Evolutionary conservation across 208 protist genomes (phyloP).

Genomic region (Acanthamoeba divionensis): DNA sequence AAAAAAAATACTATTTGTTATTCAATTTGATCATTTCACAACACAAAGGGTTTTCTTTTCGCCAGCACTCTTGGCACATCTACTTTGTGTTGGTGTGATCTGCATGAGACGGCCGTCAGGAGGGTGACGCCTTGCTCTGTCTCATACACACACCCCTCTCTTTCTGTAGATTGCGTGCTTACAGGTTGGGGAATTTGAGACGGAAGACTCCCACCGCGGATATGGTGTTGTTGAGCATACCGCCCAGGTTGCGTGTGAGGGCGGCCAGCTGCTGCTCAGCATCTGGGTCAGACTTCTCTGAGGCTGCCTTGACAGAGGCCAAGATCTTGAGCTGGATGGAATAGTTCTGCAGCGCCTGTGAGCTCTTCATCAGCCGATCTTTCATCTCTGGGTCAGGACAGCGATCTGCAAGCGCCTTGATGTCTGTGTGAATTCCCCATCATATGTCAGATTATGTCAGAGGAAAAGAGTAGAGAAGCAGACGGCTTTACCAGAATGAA

Average conservation of each 20-base stretch:
- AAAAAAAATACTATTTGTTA: too few relatives aligned
- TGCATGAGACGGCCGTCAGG: too few relatives aligned
- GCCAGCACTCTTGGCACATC: too few relatives aligned
- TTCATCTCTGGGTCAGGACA: slow-evolving; percentile 69
- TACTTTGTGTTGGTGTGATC: too few relatives aligned
- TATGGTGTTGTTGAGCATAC: slow-evolving; percentile 45
- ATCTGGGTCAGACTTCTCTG: slow-evolving; percentile 55
- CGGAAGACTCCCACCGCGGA: neutral
- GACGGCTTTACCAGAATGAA: neutral
- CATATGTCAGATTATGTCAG: neutral
- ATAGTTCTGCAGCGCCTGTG: slow-evolving; percentile 67
- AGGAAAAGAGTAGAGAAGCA: too few relatives aligned
- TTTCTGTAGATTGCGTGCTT: too few relatives aligned
- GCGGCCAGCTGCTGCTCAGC: slow-evolving; percentile 66
- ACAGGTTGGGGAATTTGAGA: slow-evolving; percentile 42
- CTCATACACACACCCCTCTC: too few relatives aligned
- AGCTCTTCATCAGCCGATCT: slow-evolving; percentile 59
- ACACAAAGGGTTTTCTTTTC: too few relatives aligned
- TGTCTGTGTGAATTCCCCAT: neutral
- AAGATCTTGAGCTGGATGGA: slow-evolving; percentile 74
- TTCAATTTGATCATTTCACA: too few relatives aligned
- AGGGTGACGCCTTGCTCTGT: too few relatives aligned
- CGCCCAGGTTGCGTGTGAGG: slow-evolving; percentile 46
- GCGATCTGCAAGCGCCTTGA: slow-evolving; percentile 60
- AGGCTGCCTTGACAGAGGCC: slow-evolving; percentile 67